Evolutionary conservation across 2,329 filamentous ascomycete genomes (phyloP), one percentile per base, ranked within the genome.

Genomic region (Lasiodiplodia theobromae): DNA sequence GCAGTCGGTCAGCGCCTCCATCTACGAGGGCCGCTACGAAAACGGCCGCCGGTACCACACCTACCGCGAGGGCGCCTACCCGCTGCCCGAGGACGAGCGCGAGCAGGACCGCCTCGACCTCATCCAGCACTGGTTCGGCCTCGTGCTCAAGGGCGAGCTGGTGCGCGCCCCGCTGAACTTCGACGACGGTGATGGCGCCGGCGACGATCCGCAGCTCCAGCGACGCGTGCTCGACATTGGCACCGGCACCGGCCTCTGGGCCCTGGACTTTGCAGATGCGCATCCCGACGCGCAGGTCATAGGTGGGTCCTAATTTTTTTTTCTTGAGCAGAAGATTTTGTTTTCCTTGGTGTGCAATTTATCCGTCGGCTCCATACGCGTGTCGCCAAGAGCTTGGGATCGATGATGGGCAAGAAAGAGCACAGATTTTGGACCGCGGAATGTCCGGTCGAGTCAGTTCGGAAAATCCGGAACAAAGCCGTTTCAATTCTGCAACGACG

Each of bases 101-200:
- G 78, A 80, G 71, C 76, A 78, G 68, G 78, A 80, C 71, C 76
- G 78, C 52, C 68, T 70, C 23, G 78, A 80, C 71, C 74, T 80
- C 10, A 71, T 79, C 51, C 78, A 80, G 72, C 77, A 79, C 74
- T 77, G 79, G 68, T 79, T 76, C 71, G 73, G 75, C 51, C 72
- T 80, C 25, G 72, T 79, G 53, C 74, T 81, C 23, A 72, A 72
- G 56, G 78, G 77, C 37, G 78, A 77, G 64, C 76, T 80, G n/a
- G 75, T 76, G 73, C 72, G 75, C 25, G 77, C 76, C 16, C 78
- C 44, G 44, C 8, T 47, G 44, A 21, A 47, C 14, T 47, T n/a
- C 18, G n/a, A n/a, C 18, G 18, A 28, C 4, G 28, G 28, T 11
- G 23, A 23, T 23, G 23, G 23, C 23, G 23, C 23, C 23, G 44